Base-by-base conservation (phyloP, 495 filamentous ascomycete genomes). In the Penicillium lagena region DNA sequence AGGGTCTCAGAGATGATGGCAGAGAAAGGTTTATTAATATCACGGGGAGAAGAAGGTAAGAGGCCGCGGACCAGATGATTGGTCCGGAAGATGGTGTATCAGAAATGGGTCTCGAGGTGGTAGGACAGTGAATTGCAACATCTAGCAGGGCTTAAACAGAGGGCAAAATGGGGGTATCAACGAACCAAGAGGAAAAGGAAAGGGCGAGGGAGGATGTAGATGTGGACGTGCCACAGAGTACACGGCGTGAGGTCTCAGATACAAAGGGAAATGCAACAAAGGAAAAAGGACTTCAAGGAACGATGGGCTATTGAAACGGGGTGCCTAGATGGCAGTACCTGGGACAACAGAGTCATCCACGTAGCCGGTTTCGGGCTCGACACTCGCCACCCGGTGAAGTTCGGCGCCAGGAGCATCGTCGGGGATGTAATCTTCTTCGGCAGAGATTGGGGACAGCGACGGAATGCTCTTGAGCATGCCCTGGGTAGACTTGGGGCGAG, bases 401-500 rank as follows among this genome's bases (percentile, higher is more conserved):
- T 60, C 63, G 12, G 71, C 56, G 27, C 58, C 4, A 7, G 39
- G 45, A 47, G 70, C 65, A 40, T 67, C 65, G 29, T 63, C 58
- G 11, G 64, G 55, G 28, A 58, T 63, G 41, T 59, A 66, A 15
- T 76, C 73, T 13, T 68, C 63, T 30, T 66, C 75, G 12, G 47
- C 64, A 46, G 60, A 67, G 32, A 69, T 66, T 8, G 71, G 72
- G 22, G 66, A 69, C 35, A 72, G 64, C 4, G 62, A 68, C n/a
- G 67, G 62, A 48, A 73, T 71, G 12, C 71, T 75, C 39, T 82
- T 83, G 27, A 90, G 72, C 12, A 89, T 59, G 1, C 77, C 86
- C 60, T 89, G 82, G 29, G 76, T 78, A 31, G 80, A 86, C 51
- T 80, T 81, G n/a, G 76, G 73, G 7, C 77, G 77, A 14, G 69